phyloP scores from a whole-genome alignment of 1,284 basidiomycete genomes.

The Ceratobasidium papillatum region DNA sequence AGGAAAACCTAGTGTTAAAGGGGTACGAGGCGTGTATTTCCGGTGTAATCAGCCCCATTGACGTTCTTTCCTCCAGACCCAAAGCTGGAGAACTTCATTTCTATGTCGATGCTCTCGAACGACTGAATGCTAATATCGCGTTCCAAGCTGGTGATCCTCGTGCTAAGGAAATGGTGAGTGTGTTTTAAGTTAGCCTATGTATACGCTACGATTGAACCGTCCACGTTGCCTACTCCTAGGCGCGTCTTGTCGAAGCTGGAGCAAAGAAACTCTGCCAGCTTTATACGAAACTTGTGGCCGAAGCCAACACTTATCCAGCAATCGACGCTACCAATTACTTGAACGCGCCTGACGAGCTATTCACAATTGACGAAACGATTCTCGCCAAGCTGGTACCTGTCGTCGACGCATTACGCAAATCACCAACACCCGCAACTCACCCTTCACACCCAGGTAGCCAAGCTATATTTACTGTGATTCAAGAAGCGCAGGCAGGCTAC shows the following conservation, averaged over 20 bases:
- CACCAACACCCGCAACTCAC: constrained; percentile 77
- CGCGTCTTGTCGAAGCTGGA: constrained; percentile 78
- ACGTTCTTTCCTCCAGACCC: constrained; percentile 58
- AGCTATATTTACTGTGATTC: constrained; percentile 67
- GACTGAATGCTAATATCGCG: constrained; percentile 78
- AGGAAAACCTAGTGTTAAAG: constrained; percentile 76
- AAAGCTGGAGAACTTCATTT: constrained; percentile 68
- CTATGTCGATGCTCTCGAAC: constrained; percentile 75
- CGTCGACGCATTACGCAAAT: constrained; percentile 65
- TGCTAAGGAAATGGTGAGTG: constrained; percentile 65
- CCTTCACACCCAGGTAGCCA: constrained; percentile 77
- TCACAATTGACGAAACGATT: constrained; percentile 61
- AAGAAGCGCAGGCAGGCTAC: constrained; percentile 79
- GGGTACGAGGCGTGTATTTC: constrained; percentile 60
- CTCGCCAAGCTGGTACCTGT: constrained; percentile 67
- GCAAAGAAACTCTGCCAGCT: constrained; percentile 79
- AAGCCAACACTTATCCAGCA: constrained; percentile 72
- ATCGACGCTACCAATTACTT: constrained; percentile 65
- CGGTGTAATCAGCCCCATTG: background rate
- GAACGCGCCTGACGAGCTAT: constrained; percentile 50
- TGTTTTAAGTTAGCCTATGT: background rate
- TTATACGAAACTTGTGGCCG: constrained; percentile 81
- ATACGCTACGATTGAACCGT: background rate
- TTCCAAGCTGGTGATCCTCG: constrained; percentile 69
- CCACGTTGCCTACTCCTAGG: constrained; percentile 46